Evolutionary conservation across 805 yeast genomes (phyloP).

Genomic region (Candida ascalaphidarum): DNA sequence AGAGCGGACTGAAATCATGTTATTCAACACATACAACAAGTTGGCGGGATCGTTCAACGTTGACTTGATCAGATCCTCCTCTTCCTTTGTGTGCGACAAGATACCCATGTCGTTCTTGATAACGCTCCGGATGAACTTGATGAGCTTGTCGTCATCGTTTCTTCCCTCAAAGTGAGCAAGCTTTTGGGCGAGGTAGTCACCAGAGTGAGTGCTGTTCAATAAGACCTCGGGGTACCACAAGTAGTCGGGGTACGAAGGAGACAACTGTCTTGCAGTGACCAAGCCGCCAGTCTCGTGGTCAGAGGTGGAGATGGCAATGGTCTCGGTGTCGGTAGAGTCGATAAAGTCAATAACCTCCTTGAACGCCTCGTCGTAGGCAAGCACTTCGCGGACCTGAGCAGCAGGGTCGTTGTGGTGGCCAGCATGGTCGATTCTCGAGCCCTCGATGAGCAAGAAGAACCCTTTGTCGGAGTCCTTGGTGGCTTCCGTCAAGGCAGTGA

Average conservation of each 20-base stretch:
- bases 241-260: conserved; percentile 70
- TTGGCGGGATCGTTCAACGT: conserved; percentile 16
- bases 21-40: conserved; percentile 48
- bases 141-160: conserved; percentile 12
- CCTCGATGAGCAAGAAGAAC: conserved; percentile 81
- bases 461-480: conserved; percentile 71
- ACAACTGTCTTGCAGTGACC: conserved; percentile 74
- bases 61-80: conserved; percentile 22
- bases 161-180: conserved; percentile 26
- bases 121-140: conserved; percentile 40
- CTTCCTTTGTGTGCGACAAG: conserved; percentile 44
- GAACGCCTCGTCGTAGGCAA: conserved; percentile 82
- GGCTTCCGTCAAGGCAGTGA: conserved; percentile 58
- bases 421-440: conserved; percentile 91
- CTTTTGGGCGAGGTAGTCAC: conserved; percentile 55
- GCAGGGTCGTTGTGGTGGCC: conserved; percentile 94
- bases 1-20: conserved; percentile 72
- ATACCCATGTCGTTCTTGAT: conserved; percentile 64
- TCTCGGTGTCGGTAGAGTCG: conserved; percentile 61
- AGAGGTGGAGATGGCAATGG: conserved; percentile 72
- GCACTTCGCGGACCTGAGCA: conserved; percentile 85
- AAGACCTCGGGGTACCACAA: conserved; percentile 80
- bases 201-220: conserved; percentile 62
- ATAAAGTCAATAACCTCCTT: conserved; percentile 65
- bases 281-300: conserved; percentile 97